Base-by-base conservation (phyloP, 108 stramenopile species). In the Licmophora abbreviata region DNA sequence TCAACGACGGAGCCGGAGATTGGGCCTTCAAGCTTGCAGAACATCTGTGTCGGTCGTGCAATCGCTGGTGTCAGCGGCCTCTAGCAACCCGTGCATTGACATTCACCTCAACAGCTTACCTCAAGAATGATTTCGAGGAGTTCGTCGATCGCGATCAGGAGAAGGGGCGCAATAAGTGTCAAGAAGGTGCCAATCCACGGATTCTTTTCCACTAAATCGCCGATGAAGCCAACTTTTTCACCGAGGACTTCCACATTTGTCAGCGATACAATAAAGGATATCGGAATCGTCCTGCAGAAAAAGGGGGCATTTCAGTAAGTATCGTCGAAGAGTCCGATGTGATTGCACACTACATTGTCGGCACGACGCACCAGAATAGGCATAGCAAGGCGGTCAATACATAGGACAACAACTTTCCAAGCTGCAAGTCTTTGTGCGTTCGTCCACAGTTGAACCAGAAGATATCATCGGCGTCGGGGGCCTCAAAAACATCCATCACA, bases 201-300 rank as follows among this genome's bases (percentile, higher is more conserved):
- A 29, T 54, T 52, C 7, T 59, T 61, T 9, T 70, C 54, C 31
- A 75, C 42, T 11, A 59, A 29, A 9, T 44, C 51, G n/a, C 43
- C 52, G 22, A 83, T 30, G 28, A 54, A 59, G 6, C 74, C 56
- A 7, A 79, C 9, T 33, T 67, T 11, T 18, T 36, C 74, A 24
- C 56, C 54, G 44, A 83, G 44, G 1, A 49, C 49, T 31, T 73
- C 52, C 1, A 78, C 69, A 11, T 79, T 69, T 8, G 74, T 52
- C n/a, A 80, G 28, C 18, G 83, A 60, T 1, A 76, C 51, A 15
- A 85, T 56, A 40, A 78, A 66, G 22, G 60, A 48, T 40, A 80
- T 72, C 0, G 79, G 78, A 29, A 85, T 66, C 0, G 83, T 80
- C n/a, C n/a, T n/a, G n/a, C n/a, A n/a, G n/a, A n/a, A n/a, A n/a